Percentiles rank a stretch among this genome's conserved stretches.
phyloP scores from a whole-genome alignment of 768 basidiomycete species.

The Phaffia australis region DNA sequence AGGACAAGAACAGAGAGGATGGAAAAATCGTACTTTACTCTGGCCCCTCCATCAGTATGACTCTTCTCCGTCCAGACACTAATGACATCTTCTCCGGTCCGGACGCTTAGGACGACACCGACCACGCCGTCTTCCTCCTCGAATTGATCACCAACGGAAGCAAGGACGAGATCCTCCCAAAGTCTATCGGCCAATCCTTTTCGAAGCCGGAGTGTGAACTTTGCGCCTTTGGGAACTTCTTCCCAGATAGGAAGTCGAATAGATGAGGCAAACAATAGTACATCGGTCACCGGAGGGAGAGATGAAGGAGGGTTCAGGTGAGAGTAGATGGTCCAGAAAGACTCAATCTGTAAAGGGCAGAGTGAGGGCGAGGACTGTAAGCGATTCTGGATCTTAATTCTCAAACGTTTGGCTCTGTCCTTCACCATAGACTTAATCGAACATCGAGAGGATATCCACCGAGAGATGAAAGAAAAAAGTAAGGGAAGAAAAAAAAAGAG shows the following conservation, averaged over 20 bases:
- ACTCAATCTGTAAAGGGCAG: constrained; percentile 57
- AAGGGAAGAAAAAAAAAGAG: constrained; percentile 2
- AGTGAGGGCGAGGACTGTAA: neutral
- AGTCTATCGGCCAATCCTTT: constrained; percentile 83
- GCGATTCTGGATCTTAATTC: neutral
- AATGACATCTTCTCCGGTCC: constrained; percentile 87
- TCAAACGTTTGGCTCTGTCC: neutral
- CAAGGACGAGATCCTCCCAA: constrained; percentile 73
- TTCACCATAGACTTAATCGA: neutral
- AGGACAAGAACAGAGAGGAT: constrained; percentile 22
- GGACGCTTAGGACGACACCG: constrained; percentile 76
- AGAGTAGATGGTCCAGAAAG: constrained; percentile 89
- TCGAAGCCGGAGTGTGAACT: constrained; percentile 80
- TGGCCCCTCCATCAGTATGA: constrained; percentile 63
- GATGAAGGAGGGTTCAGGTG: constrained; percentile 77
- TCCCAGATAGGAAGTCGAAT: constrained; percentile 91
- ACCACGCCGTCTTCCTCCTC: constrained; percentile 56
- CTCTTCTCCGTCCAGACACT: constrained; percentile 80
- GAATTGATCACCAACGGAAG: constrained; percentile 82
- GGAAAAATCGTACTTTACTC: constrained; percentile 54
- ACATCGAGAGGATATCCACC: neutral
- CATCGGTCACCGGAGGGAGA: constrained; percentile 81
- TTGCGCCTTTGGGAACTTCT: constrained; percentile 44
- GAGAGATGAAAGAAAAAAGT: neutral
- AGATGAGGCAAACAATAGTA: constrained; percentile 51